Percentiles rank a stretch among this genome's conserved stretches.
Conservation (phyloP, 306 rosid genomes). For the Lablab purpureus region DNA sequence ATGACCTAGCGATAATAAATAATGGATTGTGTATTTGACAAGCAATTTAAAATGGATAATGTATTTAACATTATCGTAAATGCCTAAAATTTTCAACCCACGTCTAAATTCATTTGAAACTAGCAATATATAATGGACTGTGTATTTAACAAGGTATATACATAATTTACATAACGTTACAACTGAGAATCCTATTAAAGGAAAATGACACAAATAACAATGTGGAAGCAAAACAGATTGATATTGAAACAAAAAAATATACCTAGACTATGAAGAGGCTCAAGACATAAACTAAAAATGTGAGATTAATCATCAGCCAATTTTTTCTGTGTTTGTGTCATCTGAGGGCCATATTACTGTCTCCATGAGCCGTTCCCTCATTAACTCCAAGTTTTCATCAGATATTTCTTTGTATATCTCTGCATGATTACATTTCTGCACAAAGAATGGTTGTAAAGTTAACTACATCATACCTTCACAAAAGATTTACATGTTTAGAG, state of each 20-base stretch:
- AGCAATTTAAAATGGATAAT: too few species aligned
- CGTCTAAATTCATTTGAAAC: conserved; percentile 22
- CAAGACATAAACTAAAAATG: conserved; percentile 32
- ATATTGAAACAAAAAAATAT: conserved; percentile 38
- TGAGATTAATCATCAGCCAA: conserved; percentile 59
- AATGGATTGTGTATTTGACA: too few species aligned
- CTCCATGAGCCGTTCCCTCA: conserved; percentile 92
- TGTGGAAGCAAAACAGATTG: conserved; percentile 37
- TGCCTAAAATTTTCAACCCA: neutral
- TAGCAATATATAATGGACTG: conserved; percentile 30
- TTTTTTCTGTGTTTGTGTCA: conserved; percentile 88
- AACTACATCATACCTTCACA: neutral
- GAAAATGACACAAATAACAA: conserved; percentile 45
- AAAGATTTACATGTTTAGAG: conserved; percentile 13
- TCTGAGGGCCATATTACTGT: conserved; percentile 99
- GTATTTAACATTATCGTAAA: neutral
- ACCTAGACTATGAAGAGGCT: conserved; percentile 52
- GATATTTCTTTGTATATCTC: conserved; percentile 87
- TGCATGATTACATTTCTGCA: conserved; percentile 95
- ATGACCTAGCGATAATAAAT: neutral
- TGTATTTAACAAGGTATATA: conserved; percentile 45
- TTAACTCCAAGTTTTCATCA: conserved; percentile 83
- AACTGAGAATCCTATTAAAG: conserved; percentile 32
- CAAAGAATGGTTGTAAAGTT: neutral
- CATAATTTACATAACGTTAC: conserved; percentile 50